Evolutionary conservation across 108 stramenopile species (phyloP).

Genomic region (Pseudonitzschia pungens): DNA sequence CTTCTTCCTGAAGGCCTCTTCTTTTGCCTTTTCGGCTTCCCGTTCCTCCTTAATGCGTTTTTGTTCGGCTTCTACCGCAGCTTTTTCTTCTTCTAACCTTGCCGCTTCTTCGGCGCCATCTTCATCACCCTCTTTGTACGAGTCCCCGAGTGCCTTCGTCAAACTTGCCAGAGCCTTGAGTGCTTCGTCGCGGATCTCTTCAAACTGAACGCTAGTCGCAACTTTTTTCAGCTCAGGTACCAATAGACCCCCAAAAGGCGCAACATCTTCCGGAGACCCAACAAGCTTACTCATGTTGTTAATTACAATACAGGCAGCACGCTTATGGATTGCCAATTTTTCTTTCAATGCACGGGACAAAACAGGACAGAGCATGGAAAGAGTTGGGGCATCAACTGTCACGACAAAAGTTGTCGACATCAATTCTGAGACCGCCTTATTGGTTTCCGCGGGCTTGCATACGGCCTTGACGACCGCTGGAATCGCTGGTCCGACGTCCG

Average conservation of each 20-base stretch:
- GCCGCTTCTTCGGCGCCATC: slow-evolving; percentile 53
- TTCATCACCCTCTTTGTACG: slow-evolving; percentile 57
- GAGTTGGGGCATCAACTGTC: slow-evolving; percentile 91
- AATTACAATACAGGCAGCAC: slow-evolving; percentile 93
- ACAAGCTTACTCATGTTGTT: slow-evolving; percentile 96
- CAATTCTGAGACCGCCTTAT: slow-evolving; percentile 88
- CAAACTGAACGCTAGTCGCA: slow-evolving; percentile 91
- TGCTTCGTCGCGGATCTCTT: slow-evolving; percentile 95
- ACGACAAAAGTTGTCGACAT: slow-evolving; percentile 96
- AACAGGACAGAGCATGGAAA: slow-evolving; percentile 95
- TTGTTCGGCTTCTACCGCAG: slow-evolving; percentile 71
- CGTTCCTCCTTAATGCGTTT: slow-evolving; percentile 70
- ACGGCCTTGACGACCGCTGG: slow-evolving; percentile 90
- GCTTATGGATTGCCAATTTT: slow-evolving; percentile 89
- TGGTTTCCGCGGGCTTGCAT: slow-evolving; percentile 86
- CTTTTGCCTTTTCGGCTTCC: slow-evolving; percentile 48
- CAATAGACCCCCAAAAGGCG: slow-evolving; percentile 90
- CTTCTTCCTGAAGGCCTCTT: slow-evolving; percentile 61
- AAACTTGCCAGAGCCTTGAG: slow-evolving; percentile 76
- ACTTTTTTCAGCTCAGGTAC: slow-evolving; percentile 95
- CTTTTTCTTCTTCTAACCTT: slow-evolving; percentile 53
- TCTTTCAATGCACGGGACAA: slow-evolving; percentile 91
- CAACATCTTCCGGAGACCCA: slow-evolving; percentile 90
- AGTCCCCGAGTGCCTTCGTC: slow-evolving; percentile 82
- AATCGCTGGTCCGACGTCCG: slow-evolving; percentile 82